Percentiles rank a stretch among this genome's conserved stretches.
Conservation (phyloP, 2,329 filamentous ascomycete genomes). For the Aspergillus arachidicola region DNA sequence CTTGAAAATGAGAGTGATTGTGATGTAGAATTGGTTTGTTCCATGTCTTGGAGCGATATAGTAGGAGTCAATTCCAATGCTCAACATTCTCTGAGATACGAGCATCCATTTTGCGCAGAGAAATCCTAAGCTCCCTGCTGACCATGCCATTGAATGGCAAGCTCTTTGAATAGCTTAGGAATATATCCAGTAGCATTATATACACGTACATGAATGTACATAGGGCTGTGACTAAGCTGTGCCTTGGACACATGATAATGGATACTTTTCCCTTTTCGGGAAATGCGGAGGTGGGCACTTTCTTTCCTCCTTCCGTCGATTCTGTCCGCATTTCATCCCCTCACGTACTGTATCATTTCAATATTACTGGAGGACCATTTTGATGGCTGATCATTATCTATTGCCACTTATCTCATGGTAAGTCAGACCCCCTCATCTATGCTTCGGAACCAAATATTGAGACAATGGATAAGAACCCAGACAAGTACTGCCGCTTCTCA, state of each 20-base stretch:
- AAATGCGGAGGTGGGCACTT: constrained; percentile 16
- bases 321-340: constrained; percentile 13
- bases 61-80: not conserved
- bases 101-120: not conserved
- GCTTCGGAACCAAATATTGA: not conserved
- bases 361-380: not conserved
- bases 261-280: constrained; percentile 37
- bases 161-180: not conserved
- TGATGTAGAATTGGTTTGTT: not conserved
- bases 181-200: not conserved
- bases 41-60: not conserved
- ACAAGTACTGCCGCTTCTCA: not conserved
- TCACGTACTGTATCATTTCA: not conserved
- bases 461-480: not conserved
- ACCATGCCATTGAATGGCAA: not conserved
- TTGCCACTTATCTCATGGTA: not conserved
- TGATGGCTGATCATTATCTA: not conserved
- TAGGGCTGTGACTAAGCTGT: not conserved
- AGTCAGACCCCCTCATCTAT: too few species aligned
- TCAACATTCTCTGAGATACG: not conserved
- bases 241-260: constrained; percentile 8
- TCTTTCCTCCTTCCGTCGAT: constrained; percentile 28
- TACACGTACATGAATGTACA: not conserved
- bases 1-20: constrained; percentile 22
- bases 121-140: not conserved